These are phyloP conservation scores for Kalmanozyma brasiliensis DNA, from an alignment of 1,284 basidiomycete genomes.

Conservation along the genomic window DNA sequence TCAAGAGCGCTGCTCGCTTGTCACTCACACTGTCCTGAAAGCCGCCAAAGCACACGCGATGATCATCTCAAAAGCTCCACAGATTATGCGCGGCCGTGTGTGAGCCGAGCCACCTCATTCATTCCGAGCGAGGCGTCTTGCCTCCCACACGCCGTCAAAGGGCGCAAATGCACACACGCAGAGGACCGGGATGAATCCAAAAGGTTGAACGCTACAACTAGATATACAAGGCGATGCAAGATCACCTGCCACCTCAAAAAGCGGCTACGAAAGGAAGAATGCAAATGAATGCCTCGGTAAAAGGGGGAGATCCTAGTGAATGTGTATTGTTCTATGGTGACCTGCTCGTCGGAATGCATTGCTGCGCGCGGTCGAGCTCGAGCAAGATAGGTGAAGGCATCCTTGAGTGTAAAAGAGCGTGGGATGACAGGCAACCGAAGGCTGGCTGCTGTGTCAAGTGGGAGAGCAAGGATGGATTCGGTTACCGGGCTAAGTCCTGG, in stretches of 20 bases:
- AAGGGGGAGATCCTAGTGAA: background rate
- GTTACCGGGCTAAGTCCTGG: too few species aligned
- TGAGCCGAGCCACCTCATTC: too few species aligned
- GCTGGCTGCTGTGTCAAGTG: slow-evolving; percentile 11
- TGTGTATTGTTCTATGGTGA: background rate
- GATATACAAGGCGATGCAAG: slow-evolving; percentile 7
- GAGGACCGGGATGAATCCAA: slow-evolving; percentile 1
- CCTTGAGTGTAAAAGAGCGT: slow-evolving; percentile 14
- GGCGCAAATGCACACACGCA: background rate
- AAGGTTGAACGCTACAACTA: slow-evolving; percentile 9
- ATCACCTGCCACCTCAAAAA: background rate
- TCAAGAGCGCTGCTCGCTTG: too few species aligned
- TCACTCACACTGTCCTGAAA: too few species aligned
- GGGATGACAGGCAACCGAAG: slow-evolving; percentile 1
- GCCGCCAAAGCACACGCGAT: too few species aligned
- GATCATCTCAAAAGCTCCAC: too few species aligned
- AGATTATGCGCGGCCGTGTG: too few species aligned
- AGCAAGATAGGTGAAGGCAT: background rate
- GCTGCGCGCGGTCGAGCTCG: background rate
- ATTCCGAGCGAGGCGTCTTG: too few species aligned
- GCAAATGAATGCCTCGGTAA: background rate
- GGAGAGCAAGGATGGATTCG: background rate
- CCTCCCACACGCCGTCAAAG: background rate
- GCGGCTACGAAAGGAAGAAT: slow-evolving; percentile 4
- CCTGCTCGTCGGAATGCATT: too few species aligned